Evolutionary conservation across 306 rosid genomes (phyloP).

Genomic region (Abrus precatorius): DNA sequence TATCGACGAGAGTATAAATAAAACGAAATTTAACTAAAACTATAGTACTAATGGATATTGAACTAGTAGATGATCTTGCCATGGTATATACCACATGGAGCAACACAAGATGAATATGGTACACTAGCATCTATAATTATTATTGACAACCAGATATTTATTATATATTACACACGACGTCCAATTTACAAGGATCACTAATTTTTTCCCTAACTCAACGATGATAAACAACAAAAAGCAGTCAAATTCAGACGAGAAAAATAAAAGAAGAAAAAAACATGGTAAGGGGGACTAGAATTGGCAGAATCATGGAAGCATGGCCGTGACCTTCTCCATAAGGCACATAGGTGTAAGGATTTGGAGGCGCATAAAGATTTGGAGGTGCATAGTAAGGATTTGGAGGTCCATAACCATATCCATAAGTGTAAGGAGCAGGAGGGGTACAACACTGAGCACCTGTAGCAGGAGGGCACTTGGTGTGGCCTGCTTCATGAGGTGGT

Average conservation of each 20-base stretch:
- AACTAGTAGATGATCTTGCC: neutral
- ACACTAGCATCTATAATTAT: neutral
- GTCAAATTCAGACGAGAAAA: constrained; percentile 42
- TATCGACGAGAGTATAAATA: neutral
- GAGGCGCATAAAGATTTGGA: constrained; percentile 38
- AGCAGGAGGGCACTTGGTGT: constrained; percentile 57
- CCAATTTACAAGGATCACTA: neutral
- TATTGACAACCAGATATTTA: neutral
- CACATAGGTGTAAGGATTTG: constrained; percentile 49
- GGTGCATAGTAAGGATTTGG: constrained; percentile 35
- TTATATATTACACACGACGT: neutral
- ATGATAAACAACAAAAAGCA: neutral
- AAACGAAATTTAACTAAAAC: neutral
- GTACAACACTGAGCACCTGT: constrained; percentile 51
- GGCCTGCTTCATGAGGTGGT: constrained; percentile 38
- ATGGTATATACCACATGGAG: neutral
- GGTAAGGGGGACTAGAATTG: constrained; percentile 22
- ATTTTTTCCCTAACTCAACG: neutral
- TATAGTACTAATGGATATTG: neutral
- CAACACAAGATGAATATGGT: neutral
- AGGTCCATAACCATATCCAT: constrained; percentile 29
- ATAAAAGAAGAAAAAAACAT: constrained; percentile 39
- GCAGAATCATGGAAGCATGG: constrained; percentile 13
- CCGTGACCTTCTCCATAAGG: constrained; percentile 44
- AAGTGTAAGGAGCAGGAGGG: constrained; percentile 47